These are phyloP conservation scores for Meyerozyma carpophila DNA, from an alignment of 1,139 yeast species.

Conservation along the genomic window DNA sequence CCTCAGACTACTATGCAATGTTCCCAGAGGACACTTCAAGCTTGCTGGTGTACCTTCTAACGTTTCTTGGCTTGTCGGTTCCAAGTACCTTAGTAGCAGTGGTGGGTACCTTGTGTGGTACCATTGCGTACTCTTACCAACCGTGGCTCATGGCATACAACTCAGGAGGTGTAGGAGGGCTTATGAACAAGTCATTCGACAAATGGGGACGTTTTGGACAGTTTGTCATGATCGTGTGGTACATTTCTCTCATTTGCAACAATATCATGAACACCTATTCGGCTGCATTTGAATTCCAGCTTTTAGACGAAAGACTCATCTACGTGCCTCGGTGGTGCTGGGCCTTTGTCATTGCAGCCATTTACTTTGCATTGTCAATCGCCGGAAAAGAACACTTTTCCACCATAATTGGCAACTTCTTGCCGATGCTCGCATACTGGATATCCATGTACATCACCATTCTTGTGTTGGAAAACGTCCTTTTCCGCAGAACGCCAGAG, in stretches of 20 bases:
- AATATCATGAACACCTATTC: constrained; percentile 30
- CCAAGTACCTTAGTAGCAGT: constrained; percentile 24
- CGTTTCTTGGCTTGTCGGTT: constrained; percentile 18
- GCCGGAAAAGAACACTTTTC: constrained; percentile 19
- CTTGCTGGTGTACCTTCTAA: constrained; percentile 15
- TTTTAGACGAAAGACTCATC: constrained; percentile 16
- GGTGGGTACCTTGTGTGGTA: constrained; percentile 19
- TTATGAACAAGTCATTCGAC: constrained; percentile 15
- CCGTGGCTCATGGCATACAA: constrained; percentile 22
- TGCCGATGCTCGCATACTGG: constrained; percentile 28
- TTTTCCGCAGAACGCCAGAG: constrained; percentile 12
- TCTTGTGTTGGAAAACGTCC: constrained; percentile 19
- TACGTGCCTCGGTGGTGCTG: constrained; percentile 22
- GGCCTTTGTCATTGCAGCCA: constrained; percentile 16
- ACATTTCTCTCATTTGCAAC: constrained; percentile 31
- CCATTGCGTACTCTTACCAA: constrained; percentile 17
- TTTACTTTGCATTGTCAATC: constrained; percentile 18
- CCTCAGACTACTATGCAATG: constrained; percentile 21
- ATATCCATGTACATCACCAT: constrained; percentile 21
- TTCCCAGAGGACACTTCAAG: constrained; percentile 20
- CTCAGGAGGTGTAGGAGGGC: constrained; percentile 20
- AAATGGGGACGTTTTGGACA: constrained; percentile 26
- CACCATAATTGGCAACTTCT: constrained; percentile 19
- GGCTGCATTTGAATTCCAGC: constrained; percentile 21
- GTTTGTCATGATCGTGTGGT: constrained; percentile 28